Evolutionary conservation across 352 stramenopile species (phyloP), one percentile per base, ranked within the genome.

Genomic region (Pythium utonaiense): DNA sequence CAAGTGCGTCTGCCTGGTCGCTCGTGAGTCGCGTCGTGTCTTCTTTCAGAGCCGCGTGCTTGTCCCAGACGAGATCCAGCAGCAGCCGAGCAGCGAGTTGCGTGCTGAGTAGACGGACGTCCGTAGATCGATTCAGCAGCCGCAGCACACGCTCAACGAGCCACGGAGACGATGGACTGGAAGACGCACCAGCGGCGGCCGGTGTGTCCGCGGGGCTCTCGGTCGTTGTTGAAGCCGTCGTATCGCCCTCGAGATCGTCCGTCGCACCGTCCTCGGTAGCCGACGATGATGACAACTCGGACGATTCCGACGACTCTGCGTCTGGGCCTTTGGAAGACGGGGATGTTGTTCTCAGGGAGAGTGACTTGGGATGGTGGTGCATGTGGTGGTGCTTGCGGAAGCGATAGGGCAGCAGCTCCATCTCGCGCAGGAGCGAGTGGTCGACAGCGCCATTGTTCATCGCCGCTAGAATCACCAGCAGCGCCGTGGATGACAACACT

Each of bases 361-460:
- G 27, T 3, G n/a, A 33, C 22, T 57, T 64, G 31, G 57, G 40
- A 7, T 64, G 73, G 49, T 67, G 61, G 12, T 66, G 34, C 7
- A 6, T 6, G 34, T 53, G 21, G n/a, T 70, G 74, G 47, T 69
- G 65, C 12, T 70, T 51, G 24, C 64, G 72, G 56, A 80, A 59
- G 28, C 78, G 73, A 22, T 78, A 75, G 3, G 81, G 82, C n/a
- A 89, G 51, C 8, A 93, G 13, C 28, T 83, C 62, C 27, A 89
- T 69, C 40, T 90, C 79, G 0, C 73, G 74, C 42, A 91, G 60
- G 21, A 93, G 53, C 5, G 76, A 83, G 49, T 86, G 77, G 53
- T 91, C 80, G 1, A 89, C 57, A 1, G 70, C 71, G 7, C 74
- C 74, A 30, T 77, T 93, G 59, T 91, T 89, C 19, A 90, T 66